Conservation (phyloP, 768 basidiomycete genomes). For the Baorangia bicolor region DNA sequence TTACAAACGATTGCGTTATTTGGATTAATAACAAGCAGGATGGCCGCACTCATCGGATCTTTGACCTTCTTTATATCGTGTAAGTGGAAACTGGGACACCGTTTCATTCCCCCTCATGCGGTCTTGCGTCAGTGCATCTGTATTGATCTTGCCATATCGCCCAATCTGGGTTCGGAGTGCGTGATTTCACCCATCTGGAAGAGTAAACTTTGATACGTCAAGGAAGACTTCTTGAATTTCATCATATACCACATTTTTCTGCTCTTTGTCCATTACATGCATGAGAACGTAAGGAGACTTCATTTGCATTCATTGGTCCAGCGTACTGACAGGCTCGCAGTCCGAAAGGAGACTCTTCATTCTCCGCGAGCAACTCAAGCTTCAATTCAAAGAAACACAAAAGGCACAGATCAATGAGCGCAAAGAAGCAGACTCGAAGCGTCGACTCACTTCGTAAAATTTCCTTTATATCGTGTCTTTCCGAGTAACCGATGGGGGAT, state of each 20-base stretch:
- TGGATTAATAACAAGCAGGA: conserved; percentile 62
- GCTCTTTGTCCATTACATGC: conserved; percentile 71
- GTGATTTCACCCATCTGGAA: conserved; percentile 12
- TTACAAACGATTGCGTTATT: conserved; percentile 66
- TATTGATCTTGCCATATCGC: conserved; percentile 39
- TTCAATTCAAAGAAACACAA: conserved; percentile 68
- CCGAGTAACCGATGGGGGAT: not conserved
- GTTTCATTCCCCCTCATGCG: conserved; percentile 19
- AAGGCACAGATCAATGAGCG: conserved; percentile 74
- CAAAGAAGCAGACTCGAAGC: conserved; percentile 76
- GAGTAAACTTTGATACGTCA: conserved; percentile 4
- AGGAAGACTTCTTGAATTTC: conserved; percentile 63
- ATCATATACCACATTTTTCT: conserved; percentile 79
- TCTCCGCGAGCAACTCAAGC: conserved; percentile 72
- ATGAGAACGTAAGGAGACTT: conserved; percentile 49
- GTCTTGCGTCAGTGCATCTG: conserved; percentile 29
- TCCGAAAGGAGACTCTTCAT: conserved; percentile 66
- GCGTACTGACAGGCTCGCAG: conserved; percentile 6
- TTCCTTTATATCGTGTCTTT: conserved; percentile 23
- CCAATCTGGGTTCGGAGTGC: conserved; percentile 38
- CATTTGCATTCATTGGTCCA: not conserved
- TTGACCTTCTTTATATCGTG: conserved; percentile 52
- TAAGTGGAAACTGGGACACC: conserved; percentile 28
- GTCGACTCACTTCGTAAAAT: conserved; percentile 73
- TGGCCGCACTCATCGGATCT: conserved; percentile 63